Evolutionary conservation across 805 yeast species (phyloP).

Genomic region (Metschnikowia continentalis): DNA sequence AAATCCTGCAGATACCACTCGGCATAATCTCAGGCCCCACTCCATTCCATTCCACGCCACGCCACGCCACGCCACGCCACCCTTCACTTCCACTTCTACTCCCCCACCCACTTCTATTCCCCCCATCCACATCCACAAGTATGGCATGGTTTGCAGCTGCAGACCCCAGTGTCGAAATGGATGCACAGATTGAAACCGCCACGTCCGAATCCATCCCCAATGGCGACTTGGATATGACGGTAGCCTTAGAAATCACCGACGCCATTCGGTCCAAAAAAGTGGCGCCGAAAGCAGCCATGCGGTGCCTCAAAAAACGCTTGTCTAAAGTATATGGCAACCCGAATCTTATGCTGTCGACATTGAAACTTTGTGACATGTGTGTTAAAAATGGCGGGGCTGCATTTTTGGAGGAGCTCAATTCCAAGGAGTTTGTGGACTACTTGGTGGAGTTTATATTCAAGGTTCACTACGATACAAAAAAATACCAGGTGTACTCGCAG

Average conservation of each 20-base stretch:
- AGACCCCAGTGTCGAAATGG: slow-evolving; percentile 42
- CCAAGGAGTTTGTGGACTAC: slow-evolving; percentile 83
- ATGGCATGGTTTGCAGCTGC: slow-evolving; percentile 54
- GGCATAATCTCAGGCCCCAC: background rate
- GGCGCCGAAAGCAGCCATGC: slow-evolving; percentile 77
- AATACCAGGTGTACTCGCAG: slow-evolving; percentile 16
- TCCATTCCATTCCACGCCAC: background rate
- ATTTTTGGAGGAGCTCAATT: slow-evolving; percentile 71
- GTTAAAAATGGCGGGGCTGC: slow-evolving; percentile 91
- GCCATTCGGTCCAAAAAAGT: slow-evolving; percentile 76
- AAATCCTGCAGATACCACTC: background rate
- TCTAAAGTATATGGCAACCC: slow-evolving; percentile 62
- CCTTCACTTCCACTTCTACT: background rate
- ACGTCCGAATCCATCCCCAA: slow-evolving; percentile 88
- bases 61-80: slow-evolving; percentile 2
- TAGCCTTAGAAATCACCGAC: slow-evolving; percentile 83
- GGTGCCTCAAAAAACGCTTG: slow-evolving; percentile 73
- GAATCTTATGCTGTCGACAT: slow-evolving; percentile 68
- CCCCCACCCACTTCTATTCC: background rate
- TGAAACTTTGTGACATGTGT: slow-evolving; percentile 79
- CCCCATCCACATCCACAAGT: background rate
- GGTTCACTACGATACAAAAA: slow-evolving; percentile 33
- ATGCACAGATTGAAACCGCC: slow-evolving; percentile 65
- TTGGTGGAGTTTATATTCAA: slow-evolving; percentile 47
- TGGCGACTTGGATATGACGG: slow-evolving; percentile 75